phyloP scores from a whole-genome alignment of 208 protist species.

The Trypanosoma brucei region DNA sequence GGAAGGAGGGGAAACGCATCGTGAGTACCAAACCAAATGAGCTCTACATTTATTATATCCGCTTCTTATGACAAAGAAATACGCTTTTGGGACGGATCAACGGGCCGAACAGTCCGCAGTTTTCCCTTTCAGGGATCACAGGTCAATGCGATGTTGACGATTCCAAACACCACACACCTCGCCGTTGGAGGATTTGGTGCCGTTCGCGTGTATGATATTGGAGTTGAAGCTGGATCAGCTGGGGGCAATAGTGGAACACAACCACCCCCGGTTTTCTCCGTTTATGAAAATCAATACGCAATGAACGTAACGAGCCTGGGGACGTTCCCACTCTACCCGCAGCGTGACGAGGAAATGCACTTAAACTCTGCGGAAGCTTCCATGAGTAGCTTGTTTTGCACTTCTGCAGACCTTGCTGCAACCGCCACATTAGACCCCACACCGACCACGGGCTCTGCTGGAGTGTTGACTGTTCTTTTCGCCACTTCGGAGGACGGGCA shows the following conservation, averaged over 20 bases:
- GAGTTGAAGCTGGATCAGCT: neutral
- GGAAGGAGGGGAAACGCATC: conserved; percentile 3
- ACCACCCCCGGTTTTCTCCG: conserved; percentile 48
- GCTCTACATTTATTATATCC: conserved; percentile 44
- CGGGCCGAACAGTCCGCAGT: conserved; percentile 61
- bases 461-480: conserved; percentile 29
- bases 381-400: conserved; percentile 15
- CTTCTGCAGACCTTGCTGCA: conserved; percentile 14
- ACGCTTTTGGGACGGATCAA: conserved; percentile 70
- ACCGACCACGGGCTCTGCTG: conserved; percentile 4
- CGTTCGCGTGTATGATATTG: conserved; percentile 63
- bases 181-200: conserved; percentile 67
- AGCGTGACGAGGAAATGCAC: neutral
- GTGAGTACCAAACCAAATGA: conserved; percentile 21
- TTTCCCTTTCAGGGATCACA: conserved; percentile 80
- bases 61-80: conserved; percentile 88
- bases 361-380: conserved; percentile 7
- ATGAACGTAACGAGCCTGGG: conserved; percentile 86
- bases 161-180: conserved; percentile 54
- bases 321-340: conserved; percentile 37
- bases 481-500: conserved; percentile 83
- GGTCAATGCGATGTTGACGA: conserved; percentile 63
- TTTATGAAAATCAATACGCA: conserved; percentile 62
- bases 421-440: conserved; percentile 13
- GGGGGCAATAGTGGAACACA: conserved; percentile 15